Base-by-base conservation (phyloP, 2,329 filamentous ascomycete genomes). In the Fusarium guadeloupense region DNA sequence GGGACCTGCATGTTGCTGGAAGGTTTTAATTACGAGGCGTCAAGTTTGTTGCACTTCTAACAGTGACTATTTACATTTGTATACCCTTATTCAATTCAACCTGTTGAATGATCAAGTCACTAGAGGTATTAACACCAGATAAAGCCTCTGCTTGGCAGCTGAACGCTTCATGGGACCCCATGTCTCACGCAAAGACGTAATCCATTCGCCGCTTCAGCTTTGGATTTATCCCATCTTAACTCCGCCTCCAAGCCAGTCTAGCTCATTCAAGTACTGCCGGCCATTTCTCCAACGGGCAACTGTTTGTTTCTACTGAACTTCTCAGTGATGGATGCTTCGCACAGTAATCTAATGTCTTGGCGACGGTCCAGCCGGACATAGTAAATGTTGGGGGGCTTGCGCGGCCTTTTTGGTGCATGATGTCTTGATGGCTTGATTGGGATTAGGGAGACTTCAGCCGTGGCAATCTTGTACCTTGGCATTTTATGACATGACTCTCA, bases 401-500 rank as follows among this genome's bases (percentile, higher is more conserved):
- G 57, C 42, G 55, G 49, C 55, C 30, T 55, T 41, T 45, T 17
- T 10, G 23, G 30, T 16, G 25, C 34, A 59, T 59, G 54, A 59
- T 59, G 55, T 46, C 46, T 42, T 59, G 46, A 60, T 33, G 34
- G 26, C 57, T 60, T 28, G 28, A 60, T 60, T 31, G 16, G 49
- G 57, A 16, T 44, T 60, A 60, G 55, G 13, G 26, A 42, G 26
- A 40, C 9, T 43, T 17, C 17, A 41, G 31, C 31, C 14, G 43
- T 55, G 57, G 49, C 55, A 20, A 44, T 33, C 34, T 26, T 20
- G 34, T 21, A n/a, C 20, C 12, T 43, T 37, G 55, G 28, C 38
- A 26, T 37, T 10, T 28, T 43, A 41, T 51, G 23, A 40, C 40
- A 35, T 40, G 14, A 1, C 8, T 14, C 6, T n/a, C n/a, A 5